Evolutionary conservation across 495 filamentous ascomycete genomes (phyloP).

Genomic region (Penicillium fimorum): DNA sequence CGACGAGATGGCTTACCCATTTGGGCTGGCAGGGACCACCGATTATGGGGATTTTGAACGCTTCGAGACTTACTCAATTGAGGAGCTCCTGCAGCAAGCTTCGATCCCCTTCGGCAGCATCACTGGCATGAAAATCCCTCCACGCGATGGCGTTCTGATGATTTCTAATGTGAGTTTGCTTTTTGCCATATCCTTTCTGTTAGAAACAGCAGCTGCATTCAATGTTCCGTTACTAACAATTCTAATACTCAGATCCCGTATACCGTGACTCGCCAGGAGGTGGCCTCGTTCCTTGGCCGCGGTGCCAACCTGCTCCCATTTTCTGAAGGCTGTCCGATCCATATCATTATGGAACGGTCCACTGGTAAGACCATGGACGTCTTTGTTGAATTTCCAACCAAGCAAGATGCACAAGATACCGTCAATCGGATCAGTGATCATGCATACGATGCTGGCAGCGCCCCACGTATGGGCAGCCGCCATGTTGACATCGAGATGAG

Average conservation of each 20-base stretch:
- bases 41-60: background rate
- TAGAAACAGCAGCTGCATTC: background rate
- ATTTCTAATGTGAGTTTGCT: conserved; percentile 46
- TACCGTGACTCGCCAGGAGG: conserved; percentile 60
- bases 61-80: background rate
- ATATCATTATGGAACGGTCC: conserved; percentile 81
- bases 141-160: conserved; percentile 44
- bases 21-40: background rate
- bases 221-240: background rate
- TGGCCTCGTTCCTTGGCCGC: conserved; percentile 69
- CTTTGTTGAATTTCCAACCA: conserved; percentile 64
- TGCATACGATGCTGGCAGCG: conserved; percentile 48
- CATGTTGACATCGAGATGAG: conserved; percentile 61
- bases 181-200: background rate
- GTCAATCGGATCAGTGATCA: conserved; percentile 23
- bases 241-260: conserved; percentile 61
- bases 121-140: conserved; percentile 14
- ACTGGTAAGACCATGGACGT: conserved; percentile 77
- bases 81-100: background rate
- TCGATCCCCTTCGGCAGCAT: conserved; percentile 15
- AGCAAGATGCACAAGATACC: conserved; percentile 52
- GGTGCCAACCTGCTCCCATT: conserved; percentile 38
- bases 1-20: background rate
- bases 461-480: conserved; percentile 61
- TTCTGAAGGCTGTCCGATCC: conserved; percentile 57